A percentile compares a stretch with the other conserved stretches of the same genome.
Evolutionary conservation across 768 basidiomycete genomes (phyloP).

Genomic region (Russula abietina): DNA sequence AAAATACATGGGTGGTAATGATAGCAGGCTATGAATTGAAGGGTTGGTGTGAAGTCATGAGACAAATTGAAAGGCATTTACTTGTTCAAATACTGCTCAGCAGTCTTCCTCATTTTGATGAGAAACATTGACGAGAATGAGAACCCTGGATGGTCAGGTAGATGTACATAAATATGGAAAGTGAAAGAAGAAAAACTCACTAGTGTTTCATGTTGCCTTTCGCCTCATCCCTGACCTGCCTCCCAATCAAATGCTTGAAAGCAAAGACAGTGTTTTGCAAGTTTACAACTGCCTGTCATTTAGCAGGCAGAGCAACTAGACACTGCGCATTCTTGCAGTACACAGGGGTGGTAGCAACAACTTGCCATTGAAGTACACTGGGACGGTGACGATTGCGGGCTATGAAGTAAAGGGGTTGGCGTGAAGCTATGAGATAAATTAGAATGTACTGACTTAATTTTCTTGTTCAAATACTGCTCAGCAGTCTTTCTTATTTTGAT

Average conservation of each 20-base stretch:
- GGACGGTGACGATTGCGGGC: constrained; percentile 89
- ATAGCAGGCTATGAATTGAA: constrained; percentile 58
- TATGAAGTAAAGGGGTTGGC: constrained; percentile 29
- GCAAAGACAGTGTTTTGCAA: no score
- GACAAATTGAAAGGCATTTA: constrained; percentile 41
- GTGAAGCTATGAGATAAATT: not conserved
- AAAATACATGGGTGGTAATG: constrained; percentile 92
- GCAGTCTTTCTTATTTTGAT: constrained; percentile 97
- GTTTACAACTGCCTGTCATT: no score
- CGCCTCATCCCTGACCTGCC: no score
- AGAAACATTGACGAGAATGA: constrained; percentile 81
- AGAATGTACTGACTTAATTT: constrained; percentile 46
- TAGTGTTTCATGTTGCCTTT: no score
- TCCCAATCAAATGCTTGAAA: no score
- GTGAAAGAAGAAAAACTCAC: not conserved
- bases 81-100: constrained; percentile 88
- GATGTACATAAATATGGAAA: not conserved
- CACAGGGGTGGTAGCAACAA: no score
- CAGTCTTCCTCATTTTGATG: constrained; percentile 95
- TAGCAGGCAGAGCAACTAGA: no score
- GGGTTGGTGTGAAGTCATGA: not conserved
- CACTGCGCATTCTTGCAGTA: no score
- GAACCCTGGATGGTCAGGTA: constrained; percentile 73
- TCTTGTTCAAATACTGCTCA: constrained; percentile 89
- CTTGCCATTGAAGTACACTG: no score